Percentiles rank a stretch among this genome's conserved stretches.
Conservation (phyloP, 2,329 filamentous ascomycete genomes). For the Thermoascus crustaceus region DNA sequence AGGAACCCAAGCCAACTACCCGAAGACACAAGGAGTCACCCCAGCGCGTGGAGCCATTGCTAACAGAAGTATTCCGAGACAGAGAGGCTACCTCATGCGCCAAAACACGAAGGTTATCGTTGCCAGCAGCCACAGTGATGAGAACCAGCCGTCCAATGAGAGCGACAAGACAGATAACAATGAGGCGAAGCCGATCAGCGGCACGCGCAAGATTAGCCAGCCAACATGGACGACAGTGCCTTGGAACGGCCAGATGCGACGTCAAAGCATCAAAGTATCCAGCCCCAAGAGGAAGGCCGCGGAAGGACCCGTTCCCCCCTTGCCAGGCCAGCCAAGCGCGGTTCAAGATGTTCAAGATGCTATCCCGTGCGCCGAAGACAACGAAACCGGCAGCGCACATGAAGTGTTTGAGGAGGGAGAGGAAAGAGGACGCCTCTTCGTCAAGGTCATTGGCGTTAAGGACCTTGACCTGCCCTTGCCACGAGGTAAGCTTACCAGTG, state of each 20-base stretch:
- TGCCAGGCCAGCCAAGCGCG: constrained; percentile 83
- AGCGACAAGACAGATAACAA: constrained; percentile 22
- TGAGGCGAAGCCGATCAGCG: constrained; percentile 54
- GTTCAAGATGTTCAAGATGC: constrained; percentile 51
- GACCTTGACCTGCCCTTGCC: constrained; percentile 87
- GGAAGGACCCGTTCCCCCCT: constrained; percentile 63
- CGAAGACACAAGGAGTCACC: constrained; percentile 20
- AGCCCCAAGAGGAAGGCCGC: constrained; percentile 52
- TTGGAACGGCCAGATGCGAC: constrained; percentile 76
- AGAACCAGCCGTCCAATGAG: constrained; percentile 21
- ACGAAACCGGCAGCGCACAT: constrained; percentile 51
- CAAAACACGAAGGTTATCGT: constrained; percentile 97
- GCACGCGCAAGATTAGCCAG: constrained; percentile 69
- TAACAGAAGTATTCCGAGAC: constrained; percentile 57
- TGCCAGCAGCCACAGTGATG: constrained; percentile 67
- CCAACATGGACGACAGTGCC: constrained; percentile 96
- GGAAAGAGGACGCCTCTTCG: constrained; percentile 85
- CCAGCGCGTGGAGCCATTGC: constrained; percentile 40
- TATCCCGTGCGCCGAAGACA: constrained; percentile 60
- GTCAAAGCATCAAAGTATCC: constrained; percentile 53
- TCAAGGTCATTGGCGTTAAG: constrained; percentile 98
- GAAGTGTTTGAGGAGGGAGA: constrained; percentile 65
- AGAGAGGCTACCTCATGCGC: constrained; percentile 97
- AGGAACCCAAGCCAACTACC: constrained; percentile 12
- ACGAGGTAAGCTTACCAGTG: constrained; percentile 58